Evolutionary conservation across 2,329 filamentous ascomycete species (phyloP).

Genomic region (Alternaria gaisen): DNA sequence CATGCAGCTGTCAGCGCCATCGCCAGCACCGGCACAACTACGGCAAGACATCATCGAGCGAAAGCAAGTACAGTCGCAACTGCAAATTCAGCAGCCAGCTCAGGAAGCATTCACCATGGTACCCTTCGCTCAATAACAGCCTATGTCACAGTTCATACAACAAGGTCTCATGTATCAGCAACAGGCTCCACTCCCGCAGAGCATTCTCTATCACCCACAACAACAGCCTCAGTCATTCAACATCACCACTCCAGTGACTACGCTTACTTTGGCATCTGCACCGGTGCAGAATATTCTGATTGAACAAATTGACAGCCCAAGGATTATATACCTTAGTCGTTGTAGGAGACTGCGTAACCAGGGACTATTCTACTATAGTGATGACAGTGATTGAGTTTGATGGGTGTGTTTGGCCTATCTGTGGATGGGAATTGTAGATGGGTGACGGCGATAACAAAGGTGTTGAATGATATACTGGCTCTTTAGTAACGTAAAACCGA

Average conservation of each 20-base stretch:
- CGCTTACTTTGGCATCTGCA: not conserved
- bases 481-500: not conserved
- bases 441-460: not conserved
- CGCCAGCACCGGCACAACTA: not conserved
- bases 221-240: not conserved
- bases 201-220: not conserved
- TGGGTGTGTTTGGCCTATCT: not conserved
- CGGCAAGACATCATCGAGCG: not conserved
- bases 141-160: not conserved
- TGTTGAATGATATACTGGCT: rapidly evolving
- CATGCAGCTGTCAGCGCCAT: not conserved
- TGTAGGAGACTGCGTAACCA: not conserved
- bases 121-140: not conserved
- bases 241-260: not conserved
- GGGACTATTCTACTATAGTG: not conserved
- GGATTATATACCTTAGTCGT: not conserved
- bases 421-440: not conserved
- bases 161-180: not conserved
- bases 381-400: not conserved
- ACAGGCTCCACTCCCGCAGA: not conserved
- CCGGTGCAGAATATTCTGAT: not conserved
- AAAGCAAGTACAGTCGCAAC: not conserved
- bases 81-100: not conserved
- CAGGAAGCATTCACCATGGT: not conserved
- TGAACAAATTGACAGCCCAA: not conserved